These are phyloP conservation scores for Bromus sterilis DNA, from an alignment of 176 grass and related monocot genomes.

Conservation along the genomic window DNA sequence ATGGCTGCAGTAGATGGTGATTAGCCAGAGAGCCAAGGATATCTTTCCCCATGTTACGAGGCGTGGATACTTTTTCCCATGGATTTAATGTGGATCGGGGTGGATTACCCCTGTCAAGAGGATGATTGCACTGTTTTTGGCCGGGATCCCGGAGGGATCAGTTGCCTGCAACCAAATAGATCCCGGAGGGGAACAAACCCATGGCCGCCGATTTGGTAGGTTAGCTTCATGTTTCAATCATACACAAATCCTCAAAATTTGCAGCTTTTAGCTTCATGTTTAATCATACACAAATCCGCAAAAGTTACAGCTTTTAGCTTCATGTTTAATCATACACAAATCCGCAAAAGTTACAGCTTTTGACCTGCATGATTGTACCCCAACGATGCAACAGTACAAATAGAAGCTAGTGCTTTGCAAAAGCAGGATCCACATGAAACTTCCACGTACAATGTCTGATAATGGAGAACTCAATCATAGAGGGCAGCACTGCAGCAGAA, in stretches of 20 bases:
- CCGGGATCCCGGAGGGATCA: no score
- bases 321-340: background rate
- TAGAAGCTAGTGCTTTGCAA: constrained; percentile 18
- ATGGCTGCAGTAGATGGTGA: no score
- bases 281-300: background rate
- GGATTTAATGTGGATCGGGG: no score
- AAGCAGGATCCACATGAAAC: constrained; percentile 18
- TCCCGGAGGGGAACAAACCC: no score
- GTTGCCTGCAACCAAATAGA: no score
- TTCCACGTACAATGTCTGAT: background rate
- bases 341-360: background rate
- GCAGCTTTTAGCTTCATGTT: background rate
- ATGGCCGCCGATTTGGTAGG: no score
- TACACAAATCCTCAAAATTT: background rate
- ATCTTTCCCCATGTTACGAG: no score
- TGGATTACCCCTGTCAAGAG: no score
- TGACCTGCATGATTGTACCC: constrained; percentile 35
- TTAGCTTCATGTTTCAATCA: background rate
- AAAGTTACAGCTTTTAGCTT: background rate
- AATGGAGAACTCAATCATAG: constrained; percentile 27
- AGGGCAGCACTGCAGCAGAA: background rate
- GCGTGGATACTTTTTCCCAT: no score
- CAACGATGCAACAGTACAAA: constrained; percentile 13
- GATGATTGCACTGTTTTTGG: no score
- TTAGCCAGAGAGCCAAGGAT: no score